Evolutionary conservation across 2,329 filamentous ascomycete genomes (phyloP), one percentile per base, ranked within the genome.

Genomic region (Epichloe elymi): DNA sequence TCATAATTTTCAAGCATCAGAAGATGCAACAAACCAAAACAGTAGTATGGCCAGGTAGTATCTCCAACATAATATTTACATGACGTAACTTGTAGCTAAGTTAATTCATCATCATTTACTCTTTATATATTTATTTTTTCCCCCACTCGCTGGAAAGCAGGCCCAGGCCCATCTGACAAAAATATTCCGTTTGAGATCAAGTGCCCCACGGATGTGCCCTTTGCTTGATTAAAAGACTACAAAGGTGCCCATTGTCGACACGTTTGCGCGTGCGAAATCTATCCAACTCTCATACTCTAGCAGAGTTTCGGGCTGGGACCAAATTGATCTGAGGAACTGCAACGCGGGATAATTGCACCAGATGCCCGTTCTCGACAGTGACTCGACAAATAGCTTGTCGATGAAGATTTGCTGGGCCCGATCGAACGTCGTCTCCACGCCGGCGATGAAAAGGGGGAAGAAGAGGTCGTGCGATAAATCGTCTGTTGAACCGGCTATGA

Each of bases 381-480:
- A 54, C 17, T 52, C 47, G n/a, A 49, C 36, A 15, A 49, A 54
- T 10, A 54, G 17, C 1, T 45, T 41, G 6, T 54, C 46, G 15
- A 54, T 50, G 17, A 46, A 20, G 12, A 40, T 19, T 36, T 51
- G 51, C 23, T 38, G 43, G 5, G 38, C 15, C 7, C 39, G 37
- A 30, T 49, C 17, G 2, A 4, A 44, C 12, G 36, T 36, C 3
- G 35, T 49, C 40, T 54, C 52, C n/a, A 47, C 44, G 6, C 52
- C 52, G 6, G 50, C 52, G n/a, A 54, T 51, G n/a, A 54, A 54
- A 5, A 54, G 52, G 5, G 52, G 52, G 14, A 54, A 54, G 46
- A 49, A 54, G 19, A 54, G 42, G 41, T 54, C 52, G 47, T 54
- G 52, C 5, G 44, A 49, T 2, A 54, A 39, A 8, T 49, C 43